Conservation (phyloP, 495 filamentous ascomycete genomes). For the Neurospora discreta region DNA sequence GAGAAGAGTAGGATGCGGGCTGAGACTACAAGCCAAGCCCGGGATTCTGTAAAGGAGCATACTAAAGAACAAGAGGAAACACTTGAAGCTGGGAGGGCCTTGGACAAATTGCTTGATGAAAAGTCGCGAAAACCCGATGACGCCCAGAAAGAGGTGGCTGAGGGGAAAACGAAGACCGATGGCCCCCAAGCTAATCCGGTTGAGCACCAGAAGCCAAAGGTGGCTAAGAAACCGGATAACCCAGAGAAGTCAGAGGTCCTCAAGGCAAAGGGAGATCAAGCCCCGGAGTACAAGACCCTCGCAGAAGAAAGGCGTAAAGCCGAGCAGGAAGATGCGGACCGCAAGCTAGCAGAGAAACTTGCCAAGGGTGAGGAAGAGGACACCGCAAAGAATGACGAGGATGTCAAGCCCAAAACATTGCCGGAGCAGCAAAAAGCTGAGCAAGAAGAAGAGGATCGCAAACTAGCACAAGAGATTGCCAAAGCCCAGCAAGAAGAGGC, state of each 20-base stretch:
- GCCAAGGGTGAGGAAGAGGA: neutral
- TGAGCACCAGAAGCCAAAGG: neutral
- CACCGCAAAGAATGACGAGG: neutral
- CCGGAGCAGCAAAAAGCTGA: neutral
- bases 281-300: neutral
- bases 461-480: neutral
- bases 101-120: neutral
- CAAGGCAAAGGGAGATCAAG: neutral
- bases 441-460: neutral
- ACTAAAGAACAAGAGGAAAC: neutral
- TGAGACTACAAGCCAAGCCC: neutral
- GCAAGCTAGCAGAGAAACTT: neutral
- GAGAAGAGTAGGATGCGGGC: neutral
- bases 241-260: neutral
- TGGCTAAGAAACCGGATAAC: neutral
- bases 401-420: neutral
- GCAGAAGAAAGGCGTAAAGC: neutral
- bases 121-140: neutral
- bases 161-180: neutral
- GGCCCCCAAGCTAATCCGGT: neutral
- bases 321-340: neutral
- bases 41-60: neutral
- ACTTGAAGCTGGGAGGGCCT: neutral
- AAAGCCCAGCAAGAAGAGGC: neutral
- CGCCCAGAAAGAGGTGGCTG: neutral